Evolutionary conservation across 2,329 filamentous ascomycete species (phyloP).

Genomic region (Aspergillus sergii): DNA sequence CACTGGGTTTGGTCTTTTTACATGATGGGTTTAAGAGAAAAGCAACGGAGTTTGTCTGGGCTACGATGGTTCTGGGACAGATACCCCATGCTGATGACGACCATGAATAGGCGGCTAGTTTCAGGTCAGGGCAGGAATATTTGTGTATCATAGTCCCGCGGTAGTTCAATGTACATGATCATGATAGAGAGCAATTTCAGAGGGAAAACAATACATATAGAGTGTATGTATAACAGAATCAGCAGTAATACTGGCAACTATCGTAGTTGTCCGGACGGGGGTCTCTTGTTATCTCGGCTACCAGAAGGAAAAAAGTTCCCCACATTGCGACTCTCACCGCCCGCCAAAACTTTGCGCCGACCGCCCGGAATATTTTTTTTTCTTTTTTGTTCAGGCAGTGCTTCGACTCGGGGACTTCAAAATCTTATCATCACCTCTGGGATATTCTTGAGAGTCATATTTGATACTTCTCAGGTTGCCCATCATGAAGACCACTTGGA

Average conservation of each 20-base stretch:
- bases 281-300: conserved; percentile 9
- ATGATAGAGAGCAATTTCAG: neutral
- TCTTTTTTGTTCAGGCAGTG: conserved; percentile 8
- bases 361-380: conserved; percentile 22
- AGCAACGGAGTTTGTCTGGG: conserved; percentile 38
- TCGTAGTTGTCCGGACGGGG: neutral
- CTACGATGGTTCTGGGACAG: conserved; percentile 27
- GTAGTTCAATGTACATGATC: conserved; percentile 28
- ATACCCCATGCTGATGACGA: conserved; percentile 22
- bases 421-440: conserved; percentile 7
- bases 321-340: conserved; percentile 19
- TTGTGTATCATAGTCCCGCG: conserved; percentile 27
- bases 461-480: conserved; percentile 26
- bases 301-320: conserved; percentile 5
- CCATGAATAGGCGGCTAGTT: conserved; percentile 19
- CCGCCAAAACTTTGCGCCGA: conserved; percentile 23
- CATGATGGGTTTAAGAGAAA: conserved; percentile 28
- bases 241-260: neutral
- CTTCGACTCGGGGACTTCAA: conserved; percentile 11
- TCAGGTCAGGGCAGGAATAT: conserved; percentile 23
- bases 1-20: conserved; percentile 21
- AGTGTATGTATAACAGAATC: neutral
- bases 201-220: neutral
- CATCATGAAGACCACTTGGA: conserved; percentile 63
- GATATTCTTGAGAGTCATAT: conserved; percentile 29